A percentile compares a stretch with the other conserved stretches of the same genome.
These are phyloP conservation scores for Colletotrichum somersetense DNA, from an alignment of 2,329 filamentous ascomycete genomes.

Conservation along the genomic window DNA sequence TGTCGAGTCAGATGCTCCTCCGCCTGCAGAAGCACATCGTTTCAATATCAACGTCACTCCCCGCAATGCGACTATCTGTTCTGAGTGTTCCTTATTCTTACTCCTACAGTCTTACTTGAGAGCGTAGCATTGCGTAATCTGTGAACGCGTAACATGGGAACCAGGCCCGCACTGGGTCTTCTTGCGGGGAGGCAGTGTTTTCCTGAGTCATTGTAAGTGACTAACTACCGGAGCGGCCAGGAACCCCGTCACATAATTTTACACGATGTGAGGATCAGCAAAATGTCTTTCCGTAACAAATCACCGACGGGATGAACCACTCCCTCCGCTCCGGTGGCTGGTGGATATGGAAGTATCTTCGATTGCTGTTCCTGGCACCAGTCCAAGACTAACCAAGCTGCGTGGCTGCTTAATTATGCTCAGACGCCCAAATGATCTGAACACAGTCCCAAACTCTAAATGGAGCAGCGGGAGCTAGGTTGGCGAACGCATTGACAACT, in stretches of 20 bases:
- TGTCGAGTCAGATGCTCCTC: not conserved
- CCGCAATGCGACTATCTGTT: not conserved
- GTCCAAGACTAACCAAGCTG: not conserved
- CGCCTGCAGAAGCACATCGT: not conserved
- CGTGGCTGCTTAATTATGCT: not conserved
- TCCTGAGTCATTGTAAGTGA: not conserved
- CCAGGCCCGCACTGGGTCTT: not conserved
- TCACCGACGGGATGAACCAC: too few species aligned
- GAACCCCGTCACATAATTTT: not conserved
- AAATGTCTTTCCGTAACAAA: not conserved
- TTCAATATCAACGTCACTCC: not conserved
- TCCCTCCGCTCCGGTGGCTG: too few species aligned
- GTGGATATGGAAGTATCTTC: not conserved
- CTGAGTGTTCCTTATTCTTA: too few species aligned
- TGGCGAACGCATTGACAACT: not conserved
- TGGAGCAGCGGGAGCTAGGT: constrained; percentile 21
- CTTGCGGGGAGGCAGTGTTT: not conserved
- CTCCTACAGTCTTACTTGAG: not conserved
- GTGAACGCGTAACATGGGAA: not conserved
- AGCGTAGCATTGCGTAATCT: not conserved
- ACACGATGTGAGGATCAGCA: not conserved
- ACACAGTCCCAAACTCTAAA: constrained; percentile 26
- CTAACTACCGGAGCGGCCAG: not conserved
- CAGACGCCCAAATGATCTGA: constrained; percentile 14
- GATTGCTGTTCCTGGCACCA: not conserved